Percentiles rank a stretch among this genome's conserved stretches.
Evolutionary conservation across 164 flowering plant genomes (phyloP).

Genomic region (Vitis amurensis): DNA sequence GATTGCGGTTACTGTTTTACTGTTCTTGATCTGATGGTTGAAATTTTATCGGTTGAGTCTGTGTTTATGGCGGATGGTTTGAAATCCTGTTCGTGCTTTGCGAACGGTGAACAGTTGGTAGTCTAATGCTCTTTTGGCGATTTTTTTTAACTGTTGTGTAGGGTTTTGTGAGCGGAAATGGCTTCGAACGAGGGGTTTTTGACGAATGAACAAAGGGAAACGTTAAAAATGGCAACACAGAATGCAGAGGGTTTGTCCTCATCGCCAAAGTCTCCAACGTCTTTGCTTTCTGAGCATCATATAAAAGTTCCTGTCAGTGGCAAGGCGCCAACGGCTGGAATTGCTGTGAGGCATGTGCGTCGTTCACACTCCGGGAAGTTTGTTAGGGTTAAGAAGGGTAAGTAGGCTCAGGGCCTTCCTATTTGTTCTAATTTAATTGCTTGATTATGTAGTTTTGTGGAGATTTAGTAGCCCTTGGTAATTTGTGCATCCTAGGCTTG

Average conservation of each 20-base stretch:
- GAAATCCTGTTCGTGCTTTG: too few species aligned
- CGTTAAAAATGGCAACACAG: slow-evolving; percentile 60
- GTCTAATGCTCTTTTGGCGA: background rate
- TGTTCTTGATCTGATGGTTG: background rate
- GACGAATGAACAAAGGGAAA: slow-evolving; percentile 85
- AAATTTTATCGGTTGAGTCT: background rate
- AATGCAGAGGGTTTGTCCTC: slow-evolving; percentile 67
- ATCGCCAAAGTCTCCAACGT: slow-evolving; percentile 62
- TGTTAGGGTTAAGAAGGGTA: slow-evolving; percentile 85
- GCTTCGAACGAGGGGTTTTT: slow-evolving; percentile 83
- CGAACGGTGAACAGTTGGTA: background rate
- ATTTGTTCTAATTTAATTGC: background rate
- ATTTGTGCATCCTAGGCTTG: too few species aligned
- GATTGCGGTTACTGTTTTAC: too few species aligned
- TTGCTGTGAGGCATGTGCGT: slow-evolving; percentile 71
- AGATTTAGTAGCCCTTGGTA: background rate
- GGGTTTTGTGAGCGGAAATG: slow-evolving; percentile 38
- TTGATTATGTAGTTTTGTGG: background rate
- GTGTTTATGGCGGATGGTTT: too few species aligned
- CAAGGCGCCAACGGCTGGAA: slow-evolving; percentile 48
- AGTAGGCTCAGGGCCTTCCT: slow-evolving; percentile 11
- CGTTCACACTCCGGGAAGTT: slow-evolving; percentile 86
- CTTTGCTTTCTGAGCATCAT: slow-evolving; percentile 57
- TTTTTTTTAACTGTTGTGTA: background rate
- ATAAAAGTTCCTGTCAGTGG: slow-evolving; percentile 61